Base-by-base conservation (phyloP, 2,329 filamentous ascomycete genomes). In the Shiraia sp. region DNA sequence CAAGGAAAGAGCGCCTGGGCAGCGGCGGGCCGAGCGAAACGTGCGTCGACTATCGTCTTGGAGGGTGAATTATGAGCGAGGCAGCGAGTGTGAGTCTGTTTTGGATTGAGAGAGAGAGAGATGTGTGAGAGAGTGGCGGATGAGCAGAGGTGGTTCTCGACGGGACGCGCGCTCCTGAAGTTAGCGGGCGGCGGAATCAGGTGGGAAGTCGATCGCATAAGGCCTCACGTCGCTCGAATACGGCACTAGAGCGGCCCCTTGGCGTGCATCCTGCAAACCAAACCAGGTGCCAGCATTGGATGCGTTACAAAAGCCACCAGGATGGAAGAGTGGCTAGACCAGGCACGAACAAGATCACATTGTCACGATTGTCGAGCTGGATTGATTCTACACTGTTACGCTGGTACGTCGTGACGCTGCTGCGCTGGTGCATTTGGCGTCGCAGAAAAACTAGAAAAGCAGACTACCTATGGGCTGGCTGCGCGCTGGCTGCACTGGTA, bases 381-480 rank as follows among this genome's bases (percentile, higher is more conserved):
- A n/a, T n/a, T n/a, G n/a, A n/a, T n/a, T n/a, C n/a, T n/a, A n/a
- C n/a, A n/a, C n/a, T n/a, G n/a, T n/a, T n/a, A n/a, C n/a, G n/a
- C n/a, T n/a, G n/a, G n/a, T n/a, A n/a, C n/a, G n/a, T n/a, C n/a
- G n/a, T n/a, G n/a, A n/a, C n/a, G n/a, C n/a, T n/a, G n/a, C n/a
- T n/a, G n/a, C n/a, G n/a, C 37, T 54, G 43, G 14, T 49, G 43
- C 46, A 38, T 40, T 23, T 24, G 27, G 25, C 27, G 51, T 54
- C 48, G 43, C 51, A 50, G 26, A 24, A n/a, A 8, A n/a, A 8
- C 19, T n/a, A n/a, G n/a, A n/a, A n/a, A n/a, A n/a, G n/a, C n/a
- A n/a, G n/a, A n/a, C n/a, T n/a, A n/a, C n/a, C n/a, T n/a, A n/a
- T n/a, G n/a, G n/a, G n/a, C n/a, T n/a, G n/a, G n/a, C n/a, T n/a